phyloP scores from a whole-genome alignment of 1,284 basidiomycete genomes.

The Boletus smithii region DNA sequence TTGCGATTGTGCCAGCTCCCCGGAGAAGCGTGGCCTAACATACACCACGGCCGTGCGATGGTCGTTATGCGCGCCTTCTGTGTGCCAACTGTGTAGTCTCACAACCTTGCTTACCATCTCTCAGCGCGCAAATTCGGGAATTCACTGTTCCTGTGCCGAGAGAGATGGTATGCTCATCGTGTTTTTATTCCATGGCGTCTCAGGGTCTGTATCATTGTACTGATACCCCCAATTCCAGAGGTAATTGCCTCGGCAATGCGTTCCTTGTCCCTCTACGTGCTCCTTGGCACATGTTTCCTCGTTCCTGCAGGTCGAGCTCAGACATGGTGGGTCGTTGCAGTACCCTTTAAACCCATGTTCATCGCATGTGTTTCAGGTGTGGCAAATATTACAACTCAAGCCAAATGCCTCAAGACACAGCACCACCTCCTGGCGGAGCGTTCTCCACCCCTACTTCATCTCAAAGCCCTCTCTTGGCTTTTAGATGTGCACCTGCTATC shows the following conservation, averaged over 20 bases:
- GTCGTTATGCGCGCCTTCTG: neutral
- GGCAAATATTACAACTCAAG: slow-evolving; percentile 31
- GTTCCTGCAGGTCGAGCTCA: slow-evolving; percentile 22
- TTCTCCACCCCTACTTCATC: slow-evolving; percentile 22
- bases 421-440: slow-evolving; percentile 27
- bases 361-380: slow-evolving; percentile 22
- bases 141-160: neutral
- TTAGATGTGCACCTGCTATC: slow-evolving; percentile 31
- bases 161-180: slow-evolving; percentile 3
- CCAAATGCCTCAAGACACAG: slow-evolving; percentile 18
- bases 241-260: slow-evolving; percentile 6
- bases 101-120: slow-evolving; percentile 6
- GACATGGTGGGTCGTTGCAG: slow-evolving; percentile 33
- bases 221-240: neutral
- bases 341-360: neutral
- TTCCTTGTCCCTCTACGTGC: slow-evolving; percentile 7
- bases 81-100: neutral
- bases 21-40: neutral
- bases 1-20: neutral
- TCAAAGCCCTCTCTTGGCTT: slow-evolving; percentile 24
- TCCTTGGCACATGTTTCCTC: slow-evolving; percentile 21
- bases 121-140: neutral
- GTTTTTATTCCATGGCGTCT: neutral
- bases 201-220: neutral
- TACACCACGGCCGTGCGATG: slow-evolving; percentile 2